A percentile compares a stretch with the other conserved stretches of the same genome.
phyloP scores from a whole-genome alignment of 345 rosid species.

The Schrenkiella parvula region DNA sequence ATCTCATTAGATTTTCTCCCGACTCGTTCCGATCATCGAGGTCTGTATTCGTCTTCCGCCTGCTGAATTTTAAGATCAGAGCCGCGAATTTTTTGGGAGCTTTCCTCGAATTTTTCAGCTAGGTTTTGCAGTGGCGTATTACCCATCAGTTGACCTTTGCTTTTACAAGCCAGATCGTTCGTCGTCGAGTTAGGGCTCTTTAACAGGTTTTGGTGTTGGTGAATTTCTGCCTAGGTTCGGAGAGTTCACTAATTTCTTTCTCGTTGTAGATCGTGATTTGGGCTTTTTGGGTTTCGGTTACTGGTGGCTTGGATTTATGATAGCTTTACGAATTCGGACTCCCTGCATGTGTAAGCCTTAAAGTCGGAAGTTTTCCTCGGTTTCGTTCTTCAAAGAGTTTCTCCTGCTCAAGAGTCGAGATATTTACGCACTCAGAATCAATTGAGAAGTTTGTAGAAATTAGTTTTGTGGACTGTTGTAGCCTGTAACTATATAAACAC shows the following conservation, averaged over 20 bases:
- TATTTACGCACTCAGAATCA: background rate
- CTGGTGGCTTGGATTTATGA: conserved; percentile 17
- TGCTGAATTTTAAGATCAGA: conserved; percentile 36
- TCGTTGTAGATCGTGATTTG: conserved; percentile 34
- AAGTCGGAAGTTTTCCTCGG: conserved; percentile 1
- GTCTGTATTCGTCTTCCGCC: conserved; percentile 26
- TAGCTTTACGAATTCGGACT: conserved; percentile 21
- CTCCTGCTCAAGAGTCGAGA: conserved; percentile 22
- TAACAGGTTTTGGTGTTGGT: conserved; percentile 28
- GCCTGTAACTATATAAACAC: conserved; percentile 32
- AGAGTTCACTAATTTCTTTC: conserved; percentile 11
- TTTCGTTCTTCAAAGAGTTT: conserved; percentile 10
- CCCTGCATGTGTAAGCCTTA: conserved; percentile 49
- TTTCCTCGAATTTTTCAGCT: conserved; percentile 11
- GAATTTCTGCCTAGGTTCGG: conserved; percentile 29
- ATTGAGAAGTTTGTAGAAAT: conserved; percentile 14
- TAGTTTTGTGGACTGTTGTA: conserved; percentile 26
- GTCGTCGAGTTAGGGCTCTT: conserved; percentile 27
- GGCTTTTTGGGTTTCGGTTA: conserved; percentile 31
- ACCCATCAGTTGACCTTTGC: conserved; percentile 44
- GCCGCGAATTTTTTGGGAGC: conserved; percentile 18
- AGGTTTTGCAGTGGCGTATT: conserved; percentile 7
- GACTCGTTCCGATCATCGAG: conserved; percentile 26
- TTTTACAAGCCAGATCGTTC: conserved; percentile 9
- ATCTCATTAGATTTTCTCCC: conserved; percentile 3